Evolutionary conservation across 306 rosid species (phyloP).

Genomic region (Vigna mungo): DNA sequence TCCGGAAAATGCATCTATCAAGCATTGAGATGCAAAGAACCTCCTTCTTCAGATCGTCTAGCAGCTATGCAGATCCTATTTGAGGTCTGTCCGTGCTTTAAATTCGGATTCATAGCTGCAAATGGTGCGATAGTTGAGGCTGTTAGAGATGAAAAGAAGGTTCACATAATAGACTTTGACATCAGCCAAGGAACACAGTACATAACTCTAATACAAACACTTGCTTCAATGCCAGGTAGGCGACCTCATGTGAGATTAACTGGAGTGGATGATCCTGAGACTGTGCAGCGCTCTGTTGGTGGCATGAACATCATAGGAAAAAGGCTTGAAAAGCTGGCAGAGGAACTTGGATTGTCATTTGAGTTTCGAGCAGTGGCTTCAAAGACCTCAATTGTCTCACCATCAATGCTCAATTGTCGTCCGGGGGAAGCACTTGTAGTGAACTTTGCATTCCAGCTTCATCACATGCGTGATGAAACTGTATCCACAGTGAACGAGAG

Average conservation of each 20-base stretch:
- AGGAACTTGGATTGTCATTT: constrained; percentile 68
- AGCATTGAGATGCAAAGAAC: constrained; percentile 92
- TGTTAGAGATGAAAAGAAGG: constrained; percentile 70
- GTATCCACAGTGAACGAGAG: constrained; percentile 82
- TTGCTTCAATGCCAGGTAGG: constrained; percentile 67
- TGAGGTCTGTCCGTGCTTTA: constrained; percentile 96
- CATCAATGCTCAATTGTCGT: constrained; percentile 75
- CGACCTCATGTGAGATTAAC: constrained; percentile 75
- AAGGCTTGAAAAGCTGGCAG: constrained; percentile 85
- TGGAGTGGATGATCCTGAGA: constrained; percentile 90
- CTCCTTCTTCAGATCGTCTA: constrained; percentile 86
- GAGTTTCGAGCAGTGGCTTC: constrained; percentile 81
- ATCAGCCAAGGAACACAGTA: constrained; percentile 93
- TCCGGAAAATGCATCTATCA: constrained; percentile 78
- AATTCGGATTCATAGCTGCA: constrained; percentile 89
- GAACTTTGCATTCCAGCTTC: constrained; percentile 92
- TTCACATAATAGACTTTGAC: constrained; percentile 88
- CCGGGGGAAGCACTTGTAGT: constrained; percentile 85
- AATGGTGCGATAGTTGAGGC: constrained; percentile 85
- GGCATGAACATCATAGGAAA: constrained; percentile 81
- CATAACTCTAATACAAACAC: constrained; percentile 78
- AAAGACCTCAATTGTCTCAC: constrained; percentile 59
- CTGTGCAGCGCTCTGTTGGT: constrained; percentile 88
- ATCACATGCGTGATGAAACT: constrained; percentile 94
- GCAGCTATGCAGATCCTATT: constrained; percentile 98